Base-by-base conservation (phyloP, 305 asterid species). In the Fraxinus dipetala region DNA sequence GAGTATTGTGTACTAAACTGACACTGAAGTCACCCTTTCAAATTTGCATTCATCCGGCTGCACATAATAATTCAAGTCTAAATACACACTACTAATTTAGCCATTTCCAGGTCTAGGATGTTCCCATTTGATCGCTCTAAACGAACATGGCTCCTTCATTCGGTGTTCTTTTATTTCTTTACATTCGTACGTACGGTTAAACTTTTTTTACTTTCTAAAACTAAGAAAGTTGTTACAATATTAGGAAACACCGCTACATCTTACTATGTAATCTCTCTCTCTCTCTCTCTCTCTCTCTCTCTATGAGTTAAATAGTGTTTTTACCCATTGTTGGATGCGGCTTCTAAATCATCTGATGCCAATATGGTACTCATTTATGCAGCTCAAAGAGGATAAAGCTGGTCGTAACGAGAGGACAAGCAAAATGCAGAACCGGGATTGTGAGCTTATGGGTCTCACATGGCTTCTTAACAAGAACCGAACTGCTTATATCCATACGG, bases 381-480 rank as follows among this genome's bases (percentile, higher is more conserved):
- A 95, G 98, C 95, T 93, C 1, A 88, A 90, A 28, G 94, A 83
- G 38, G 81, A 86, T 2, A 87, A 83, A 84, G 83, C 79, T 7
- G 87, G 86, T 24, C 87, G 85, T 79, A 77, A 76, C 0, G 91
- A 86, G 56, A 87, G 98, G 80, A 88, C 90, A 8, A 85, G 86
- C 30, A 92, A 88, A 86, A 91, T 92, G 94, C 92, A 87, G 63
- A 88, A 83, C 84, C 88, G 76, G 43, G 99, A 95, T 83, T 95
- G 98, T 20, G 89, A 92, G 86, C 88, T 93, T 36, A 95, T 95
- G 98, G 99, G 98, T 20, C 85, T 95, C 63, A 89, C 97, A 2
- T 95, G 99, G 99, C 98, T 93, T 77, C 94, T 93, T 75, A 88
- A 93, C 91, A 93, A 91, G 88, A 85, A 95, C 84, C 85, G 95